Conservation (phyloP, 2,329 filamentous ascomycete species). For the Capronia coronata region DNA sequence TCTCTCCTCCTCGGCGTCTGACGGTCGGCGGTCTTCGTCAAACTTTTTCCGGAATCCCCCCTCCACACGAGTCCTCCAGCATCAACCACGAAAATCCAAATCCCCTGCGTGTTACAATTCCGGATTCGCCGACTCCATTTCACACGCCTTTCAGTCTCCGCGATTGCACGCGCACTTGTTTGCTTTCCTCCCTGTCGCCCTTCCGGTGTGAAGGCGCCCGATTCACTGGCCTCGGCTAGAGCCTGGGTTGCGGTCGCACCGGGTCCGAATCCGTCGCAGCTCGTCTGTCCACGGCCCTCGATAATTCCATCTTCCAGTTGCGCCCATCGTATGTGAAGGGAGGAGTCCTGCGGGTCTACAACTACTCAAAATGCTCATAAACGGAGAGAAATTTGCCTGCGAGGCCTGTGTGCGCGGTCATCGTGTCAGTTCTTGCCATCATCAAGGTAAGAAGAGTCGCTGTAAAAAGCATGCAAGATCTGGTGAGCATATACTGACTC, state of each 20-base stretch:
- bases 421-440: slow-evolving; percentile 97
- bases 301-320: not conserved
- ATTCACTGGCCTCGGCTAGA: not conserved
- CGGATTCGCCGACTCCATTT: not conserved
- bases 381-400: slow-evolving; percentile 97
- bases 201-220: not conserved
- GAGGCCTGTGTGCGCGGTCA: slow-evolving; percentile 97
- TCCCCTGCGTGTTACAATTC: not conserved
- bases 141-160: not conserved
- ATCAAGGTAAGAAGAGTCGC: slow-evolving; percentile 77
- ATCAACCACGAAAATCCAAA: not conserved
- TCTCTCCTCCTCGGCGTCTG: slow-evolving; percentile 13
- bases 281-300: not conserved
- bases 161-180: not conserved
- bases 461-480: slow-evolving; percentile 1
- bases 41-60: slow-evolving; percentile 8
- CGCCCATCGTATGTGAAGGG: not conserved
- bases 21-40: slow-evolving; percentile 15
- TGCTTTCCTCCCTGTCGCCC: not conserved
- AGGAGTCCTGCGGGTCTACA: not conserved
- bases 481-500: slow-evolving; percentile 10
- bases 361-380: slow-evolving; percentile 61
- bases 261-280: not conserved
- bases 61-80: slow-evolving; percentile 5
- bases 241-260: not conserved